Evolutionary conservation across 2,329 filamentous ascomycete genomes (phyloP), one percentile per base, ranked within the genome.

Genomic region (Coniochaeta prunicola): DNA sequence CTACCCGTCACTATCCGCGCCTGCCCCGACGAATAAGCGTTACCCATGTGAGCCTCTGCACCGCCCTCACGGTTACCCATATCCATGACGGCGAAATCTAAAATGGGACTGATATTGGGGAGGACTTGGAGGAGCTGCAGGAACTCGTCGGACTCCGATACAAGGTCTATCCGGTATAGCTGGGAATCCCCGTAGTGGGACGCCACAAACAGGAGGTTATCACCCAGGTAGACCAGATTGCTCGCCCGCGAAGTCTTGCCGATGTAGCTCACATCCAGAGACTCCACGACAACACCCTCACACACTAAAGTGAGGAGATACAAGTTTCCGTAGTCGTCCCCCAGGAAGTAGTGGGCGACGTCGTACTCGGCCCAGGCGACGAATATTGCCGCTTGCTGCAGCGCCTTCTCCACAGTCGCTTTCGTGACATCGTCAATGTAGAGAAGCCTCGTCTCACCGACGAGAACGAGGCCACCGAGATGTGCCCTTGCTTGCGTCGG

Each of bases 81-180:
- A 68, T 97, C 94, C 91, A 97, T 96, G 17, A 99, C 85, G 1
- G 90, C 88, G 66, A 99, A 97, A 70, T 99, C 94, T 40, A 97
- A 76, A 45, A 99, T 79, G 0, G 94, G 94, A 0, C 90, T 92
- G 65, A 97, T 91, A 68, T 96, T 99, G 3, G 84, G 77, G 59
- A 96, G 80, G 0, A 85, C 88, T 68, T 96, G 91, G 10, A 94
- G 71, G 4, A 92, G 73, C 54, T 87, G 78, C 60, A 92, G 77
- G 0, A 69, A 65, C 30, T 65, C 60, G 0, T 60, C 58, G 0
- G 70, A 64, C 2, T 72, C 66, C 6, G 74, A 62, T 21, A 76
- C 81, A 33, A 87, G 78, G 57, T 82, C 79, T 50, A 92, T 81
- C 55, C 78, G 80, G 54, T 94, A 82, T 9, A 97, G 80, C 69